Conservation (phyloP, 495 filamentous ascomycete genomes). For the Rostrohypoxylon terebratum region DNA sequence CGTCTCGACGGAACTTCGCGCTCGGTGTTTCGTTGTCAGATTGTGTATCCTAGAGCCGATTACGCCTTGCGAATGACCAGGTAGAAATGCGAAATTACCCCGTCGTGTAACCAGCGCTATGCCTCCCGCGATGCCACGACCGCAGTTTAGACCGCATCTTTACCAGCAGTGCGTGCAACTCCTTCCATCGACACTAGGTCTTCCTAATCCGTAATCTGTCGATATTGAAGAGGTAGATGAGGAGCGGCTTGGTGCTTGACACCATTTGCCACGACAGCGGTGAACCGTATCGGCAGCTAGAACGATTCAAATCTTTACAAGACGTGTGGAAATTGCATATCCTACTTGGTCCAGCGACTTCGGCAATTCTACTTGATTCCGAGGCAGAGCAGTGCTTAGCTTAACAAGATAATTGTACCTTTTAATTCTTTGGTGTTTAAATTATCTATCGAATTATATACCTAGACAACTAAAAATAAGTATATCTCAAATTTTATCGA, state of each 20-base stretch:
- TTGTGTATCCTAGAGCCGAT: background rate
- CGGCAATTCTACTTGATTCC: background rate
- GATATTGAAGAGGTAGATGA: constrained; percentile 9
- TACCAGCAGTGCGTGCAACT: background rate
- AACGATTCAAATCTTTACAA: background rate
- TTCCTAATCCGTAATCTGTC: constrained; percentile 16
- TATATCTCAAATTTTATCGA: too few relatives aligned
- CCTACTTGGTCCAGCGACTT: background rate
- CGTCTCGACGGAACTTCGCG: constrained; percentile 1
- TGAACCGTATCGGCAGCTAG: background rate
- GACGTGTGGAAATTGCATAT: background rate
- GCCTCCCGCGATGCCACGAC: constrained; percentile 9
- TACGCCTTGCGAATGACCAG: constrained; percentile 23
- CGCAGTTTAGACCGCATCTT: constrained; percentile 1
- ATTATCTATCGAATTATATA: background rate
- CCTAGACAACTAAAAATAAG: background rate
- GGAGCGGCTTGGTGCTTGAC: background rate
- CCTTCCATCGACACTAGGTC: background rate
- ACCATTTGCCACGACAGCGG: constrained; percentile 35
- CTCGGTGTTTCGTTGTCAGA: constrained; percentile 6
- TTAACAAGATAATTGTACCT: background rate
- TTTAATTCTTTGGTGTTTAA: background rate
- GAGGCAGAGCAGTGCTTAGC: background rate
- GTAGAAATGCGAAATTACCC: constrained; percentile 7
- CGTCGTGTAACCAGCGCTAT: constrained; percentile 24